Percentiles rank a stretch among this genome's conserved stretches.
Evolutionary conservation across 2,329 filamentous ascomycete genomes (phyloP).

Genomic region (Colletotrichum sp.): DNA sequence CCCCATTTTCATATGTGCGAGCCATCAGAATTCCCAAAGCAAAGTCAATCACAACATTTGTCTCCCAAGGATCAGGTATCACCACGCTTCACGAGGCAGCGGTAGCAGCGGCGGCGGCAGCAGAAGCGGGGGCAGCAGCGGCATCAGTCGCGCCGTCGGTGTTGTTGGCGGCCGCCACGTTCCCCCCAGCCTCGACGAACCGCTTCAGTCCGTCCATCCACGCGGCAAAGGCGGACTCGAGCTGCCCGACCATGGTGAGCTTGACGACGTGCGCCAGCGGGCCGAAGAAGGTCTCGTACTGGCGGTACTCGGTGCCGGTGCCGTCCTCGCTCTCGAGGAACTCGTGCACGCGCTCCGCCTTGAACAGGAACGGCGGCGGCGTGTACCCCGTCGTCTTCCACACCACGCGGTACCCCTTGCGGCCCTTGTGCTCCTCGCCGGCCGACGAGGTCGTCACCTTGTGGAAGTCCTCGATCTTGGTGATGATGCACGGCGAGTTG

Average conservation of each 20-base stretch:
- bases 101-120: not conserved
- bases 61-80: not conserved
- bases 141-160: not conserved
- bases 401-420: conserved; percentile 41
- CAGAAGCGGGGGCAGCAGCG: not conserved
- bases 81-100: not conserved
- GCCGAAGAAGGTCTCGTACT: conserved; percentile 53
- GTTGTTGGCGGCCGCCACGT: not conserved
- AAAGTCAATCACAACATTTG: not conserved
- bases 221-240: conserved; percentile 39
- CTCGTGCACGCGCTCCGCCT: conserved; percentile 48
- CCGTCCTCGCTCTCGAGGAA: conserved; percentile 31
- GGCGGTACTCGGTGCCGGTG: conserved; percentile 41
- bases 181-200: conserved; percentile 26
- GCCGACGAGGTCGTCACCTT: not conserved
- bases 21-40: not conserved
- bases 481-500: conserved; percentile 29
- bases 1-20: not conserved
- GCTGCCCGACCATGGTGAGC: conserved; percentile 31
- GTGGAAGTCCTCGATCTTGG: conserved; percentile 35
- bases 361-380: conserved; percentile 36
- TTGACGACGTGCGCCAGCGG: conserved; percentile 38
- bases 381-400: conserved; percentile 37
- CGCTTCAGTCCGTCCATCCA: conserved; percentile 45
- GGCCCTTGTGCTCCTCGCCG: conserved; percentile 25